Evolutionary conservation across 106 monocot species (phyloP).

Genomic region (Dendrobium officinale): DNA sequence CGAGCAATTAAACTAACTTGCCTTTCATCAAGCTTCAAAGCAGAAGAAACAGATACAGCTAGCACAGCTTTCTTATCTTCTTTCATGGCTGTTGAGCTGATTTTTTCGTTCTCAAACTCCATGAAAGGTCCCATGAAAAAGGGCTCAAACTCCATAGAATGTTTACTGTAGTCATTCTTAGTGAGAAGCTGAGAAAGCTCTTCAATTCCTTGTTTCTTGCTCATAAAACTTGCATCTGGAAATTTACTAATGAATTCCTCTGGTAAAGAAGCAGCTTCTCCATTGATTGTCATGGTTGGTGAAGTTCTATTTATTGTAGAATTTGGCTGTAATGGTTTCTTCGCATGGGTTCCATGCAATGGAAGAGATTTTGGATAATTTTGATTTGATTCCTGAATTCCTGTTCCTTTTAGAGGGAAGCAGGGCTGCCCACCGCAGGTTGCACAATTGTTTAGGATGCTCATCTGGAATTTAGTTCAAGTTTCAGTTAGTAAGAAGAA

Average conservation of each 20-base stretch:
- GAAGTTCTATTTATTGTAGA: background rate
- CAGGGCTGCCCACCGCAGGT: slow-evolving; percentile 23
- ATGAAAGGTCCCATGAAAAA: background rate
- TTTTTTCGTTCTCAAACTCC: slow-evolving; percentile 5
- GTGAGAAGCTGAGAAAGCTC: background rate
- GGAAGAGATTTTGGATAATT: slow-evolving; percentile 7
- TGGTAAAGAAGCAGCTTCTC: background rate
- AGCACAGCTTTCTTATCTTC: slow-evolving; percentile 10
- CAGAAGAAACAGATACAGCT: slow-evolving; percentile 54
- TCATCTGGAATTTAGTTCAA: slow-evolving; percentile 29
- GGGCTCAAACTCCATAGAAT: background rate
- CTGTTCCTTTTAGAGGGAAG: slow-evolving; percentile 10
- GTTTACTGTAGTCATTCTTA: background rate
- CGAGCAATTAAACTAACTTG: slow-evolving; percentile 63
- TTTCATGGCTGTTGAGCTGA: background rate
- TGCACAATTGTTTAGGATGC: slow-evolving; percentile 39
- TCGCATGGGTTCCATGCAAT: background rate
- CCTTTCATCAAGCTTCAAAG: slow-evolving; percentile 52
- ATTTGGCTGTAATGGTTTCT: background rate
- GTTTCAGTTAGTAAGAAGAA: background rate
- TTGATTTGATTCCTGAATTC: slow-evolving; percentile 9
- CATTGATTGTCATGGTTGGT: background rate
- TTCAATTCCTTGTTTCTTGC: background rate
- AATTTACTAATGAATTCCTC: too few species aligned
- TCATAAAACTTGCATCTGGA: background rate